phyloP scores from a whole-genome alignment of 1,284 basidiomycete genomes.

The Naganishia sp. region DNA sequence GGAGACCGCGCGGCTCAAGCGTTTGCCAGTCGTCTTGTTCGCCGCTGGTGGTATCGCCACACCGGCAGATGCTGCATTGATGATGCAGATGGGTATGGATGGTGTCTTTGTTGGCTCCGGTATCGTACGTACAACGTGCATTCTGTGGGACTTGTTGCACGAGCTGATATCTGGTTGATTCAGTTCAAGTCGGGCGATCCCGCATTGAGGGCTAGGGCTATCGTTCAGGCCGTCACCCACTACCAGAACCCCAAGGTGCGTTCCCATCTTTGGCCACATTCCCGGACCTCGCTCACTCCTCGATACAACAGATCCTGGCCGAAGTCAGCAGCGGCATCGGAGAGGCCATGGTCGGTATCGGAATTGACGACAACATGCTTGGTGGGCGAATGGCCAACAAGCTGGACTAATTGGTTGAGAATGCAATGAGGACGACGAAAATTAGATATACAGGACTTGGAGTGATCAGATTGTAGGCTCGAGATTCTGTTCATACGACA shows the following conservation, averaged over 20 bases:
- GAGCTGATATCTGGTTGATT: no score
- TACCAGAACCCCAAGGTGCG: constrained; percentile 78
- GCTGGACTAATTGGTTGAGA: constrained; percentile 29
- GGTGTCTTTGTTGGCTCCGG: constrained; percentile 96
- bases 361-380: constrained; percentile 58
- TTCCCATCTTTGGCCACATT: constrained; percentile 57
- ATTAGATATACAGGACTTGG: no score
- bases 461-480: no score
- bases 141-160: no score
- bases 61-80: constrained; percentile 95
- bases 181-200: constrained; percentile 74
- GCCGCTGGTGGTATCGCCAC: constrained; percentile 97
- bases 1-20: constrained; percentile 90
- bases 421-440: no score
- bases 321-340: constrained; percentile 87
- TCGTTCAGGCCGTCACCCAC: constrained; percentile 97
- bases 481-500: no score
- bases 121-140: constrained; percentile 63
- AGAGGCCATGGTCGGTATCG: constrained; percentile 88
- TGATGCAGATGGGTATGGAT: constrained; percentile 99
- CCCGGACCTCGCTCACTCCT: not conserved
- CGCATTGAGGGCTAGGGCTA: constrained; percentile 90
- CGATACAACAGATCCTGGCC: constrained; percentile 42
- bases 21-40: constrained; percentile 83
- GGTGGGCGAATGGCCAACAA: constrained; percentile 38